Percentiles rank a stretch among this genome's conserved stretches.
These are phyloP conservation scores for Diaporthe aspalathi DNA, from an alignment of 2,329 filamentous ascomycete genomes.

Conservation along the genomic window DNA sequence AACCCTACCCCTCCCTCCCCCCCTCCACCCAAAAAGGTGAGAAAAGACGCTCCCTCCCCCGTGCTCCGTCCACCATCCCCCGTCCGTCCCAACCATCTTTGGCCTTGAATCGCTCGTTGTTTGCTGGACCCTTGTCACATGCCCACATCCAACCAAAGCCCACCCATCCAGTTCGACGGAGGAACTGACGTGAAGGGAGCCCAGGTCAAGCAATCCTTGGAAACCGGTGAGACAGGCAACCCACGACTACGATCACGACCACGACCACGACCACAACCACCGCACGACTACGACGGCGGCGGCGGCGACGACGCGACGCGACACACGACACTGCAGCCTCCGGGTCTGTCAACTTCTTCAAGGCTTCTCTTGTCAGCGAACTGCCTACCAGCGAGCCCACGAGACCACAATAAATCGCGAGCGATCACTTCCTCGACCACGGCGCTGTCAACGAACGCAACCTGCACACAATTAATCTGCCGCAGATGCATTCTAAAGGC, in stretches of 20 bases:
- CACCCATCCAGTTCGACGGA: no score
- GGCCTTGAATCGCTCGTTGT: no score
- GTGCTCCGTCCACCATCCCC: no score
- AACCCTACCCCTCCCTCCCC: background rate
- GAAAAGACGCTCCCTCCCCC: no score
- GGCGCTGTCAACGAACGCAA: background rate
- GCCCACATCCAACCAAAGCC: background rate
- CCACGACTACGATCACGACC: background rate
- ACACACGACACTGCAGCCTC: background rate
- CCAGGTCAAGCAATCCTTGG: background rate
- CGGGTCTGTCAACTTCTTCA: background rate
- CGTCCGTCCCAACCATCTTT: no score
- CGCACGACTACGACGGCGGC: no score
- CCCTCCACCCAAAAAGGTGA: no score
- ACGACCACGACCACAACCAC: background rate
- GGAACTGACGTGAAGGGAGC: constrained; percentile 2
- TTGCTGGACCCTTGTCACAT: constrained; percentile 30
- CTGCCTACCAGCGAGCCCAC: background rate
- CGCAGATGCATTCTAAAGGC: constrained; percentile 36
- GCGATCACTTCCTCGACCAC: background rate
- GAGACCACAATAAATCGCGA: background rate
- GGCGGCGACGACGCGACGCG: background rate
- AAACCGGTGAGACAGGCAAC: background rate
- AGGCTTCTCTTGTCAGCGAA: background rate
- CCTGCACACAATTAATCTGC: background rate